Evolutionary conservation across 2,329 filamentous ascomycete genomes (phyloP), one percentile per base, ranked within the genome.

Genomic region (Lecanicillium sp.): DNA sequence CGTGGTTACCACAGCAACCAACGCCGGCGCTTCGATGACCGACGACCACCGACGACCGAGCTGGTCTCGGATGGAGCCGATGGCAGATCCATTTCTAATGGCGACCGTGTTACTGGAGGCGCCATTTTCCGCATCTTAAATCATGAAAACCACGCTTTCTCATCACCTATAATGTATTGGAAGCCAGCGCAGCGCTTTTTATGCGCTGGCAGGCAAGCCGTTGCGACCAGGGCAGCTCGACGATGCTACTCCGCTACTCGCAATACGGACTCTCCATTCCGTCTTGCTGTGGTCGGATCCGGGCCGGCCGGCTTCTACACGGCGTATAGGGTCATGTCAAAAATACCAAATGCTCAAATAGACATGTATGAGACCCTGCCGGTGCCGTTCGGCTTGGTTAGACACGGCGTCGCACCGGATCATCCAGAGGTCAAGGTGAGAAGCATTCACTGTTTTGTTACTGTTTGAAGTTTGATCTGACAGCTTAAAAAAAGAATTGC

Each of bases 291-390:
- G 45, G 77, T 96, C 49, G 92, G 90, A 37, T 95, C 92, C 19
- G 92, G 92, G 1, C 92, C 92, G 2, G 92, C 92, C 11, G 92
- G 92, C 3, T 98, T 96, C 67, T 98, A 98, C 57, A 85, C 90
- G 1, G 83, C 92, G 1, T 86, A 92, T 53, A 78, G 88, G 42
- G 73, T 95, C 40, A 81, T 96, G 71, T 75, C 76, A 38, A 85
- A 80, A 52, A 71, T 92, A 28, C 70, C 79, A 16, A 68, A 80
- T 55, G 80, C 82, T 1, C 72, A 75, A 36, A 74, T 98, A 16
- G 90, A 96, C 61, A 96, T 98, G 90, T 98, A 94, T 56, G 92
- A 98, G 63, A 79, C 86, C 19, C 65, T 96, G 29, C 92, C 92
- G 0, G 88, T 94, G 4, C 92, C 92, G 0, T 98, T 86, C 56